Base-by-base conservation (phyloP, 345 rosid genomes). In the Populus pruinosa region DNA sequence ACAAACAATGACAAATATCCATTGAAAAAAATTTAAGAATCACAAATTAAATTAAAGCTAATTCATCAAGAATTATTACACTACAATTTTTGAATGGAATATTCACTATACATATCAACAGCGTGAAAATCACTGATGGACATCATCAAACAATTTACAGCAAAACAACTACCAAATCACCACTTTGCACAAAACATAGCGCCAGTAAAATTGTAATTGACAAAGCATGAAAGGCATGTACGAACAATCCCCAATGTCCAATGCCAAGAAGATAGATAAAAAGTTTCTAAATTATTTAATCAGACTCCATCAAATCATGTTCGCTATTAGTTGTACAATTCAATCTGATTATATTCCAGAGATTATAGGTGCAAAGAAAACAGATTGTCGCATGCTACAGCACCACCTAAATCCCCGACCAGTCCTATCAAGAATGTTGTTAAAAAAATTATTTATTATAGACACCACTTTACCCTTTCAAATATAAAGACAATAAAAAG, bases 21-120 rank as follows among this genome's bases (percentile, higher is more conserved):
- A 71, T 44, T 43, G 47, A 47, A 38, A 63, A 64, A 25, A 2
- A 55, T 9, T 41, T 18, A 10, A 74, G 18, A 74, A 55, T 64
- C 29, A 67, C 65, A 63, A 12, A 61, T 27, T 21, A 66, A 20
- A n/a, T 20, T 18, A 83, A 74, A 77, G 62, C 74, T 81, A 68
- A 71, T 44, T 29, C 38, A 74, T 49, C 56, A 74, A 38, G 59
- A 18, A 63, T 41, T 38, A 49, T 18, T 62, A 12, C 47, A 72
- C 38, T 27, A 33, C 17, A 36, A 56, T 53, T 6, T 31, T 39
- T 72, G 0, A 18, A n/a, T 14, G 12, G 50, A 43, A 72, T n/a
- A 27, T 5, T 33, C 27, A 55, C 4, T 43, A 43, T 4, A 43
- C 10, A 43, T 43, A 43, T 43, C 47, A 43, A 43, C 47, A 11